Base-by-base conservation (phyloP, 2,329 filamentous ascomycete species). In the Curvularia eragrostidis region DNA sequence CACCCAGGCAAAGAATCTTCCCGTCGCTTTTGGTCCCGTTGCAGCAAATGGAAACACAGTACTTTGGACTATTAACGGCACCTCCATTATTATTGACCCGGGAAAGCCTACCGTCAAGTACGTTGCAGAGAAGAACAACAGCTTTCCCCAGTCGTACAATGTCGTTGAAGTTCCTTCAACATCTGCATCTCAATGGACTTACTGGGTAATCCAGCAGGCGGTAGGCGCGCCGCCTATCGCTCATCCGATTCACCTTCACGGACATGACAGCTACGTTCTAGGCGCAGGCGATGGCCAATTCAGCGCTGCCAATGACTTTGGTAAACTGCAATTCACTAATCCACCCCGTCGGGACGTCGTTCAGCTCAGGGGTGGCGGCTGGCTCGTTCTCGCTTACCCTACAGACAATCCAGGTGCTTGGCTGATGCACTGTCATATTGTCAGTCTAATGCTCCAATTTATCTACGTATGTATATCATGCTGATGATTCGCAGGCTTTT, bases 321-420 rank as follows among this genome's bases (percentile, higher is more conserved):
- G 38, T n/a, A 62, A 65, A 2, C 63, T 81, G 2, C 68, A 66
- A 18, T 77, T 76, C 58, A 60, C 46, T 7, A 76, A 77, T 26
- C 76, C 76, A 9, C 61, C 70, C 13, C 71, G 76, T 24, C 69
- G 76, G 9, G 76, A 78, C 48, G 72, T 75, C 5, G 64, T 67
- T 18, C 61, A 72, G 32, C 65, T 77, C 4, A 74, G 65, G 0
- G 63, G 52, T 3, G 52, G 52, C 2, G 76, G 75, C 5, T 80
- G 81, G 67, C 79, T 78, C 10, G 80, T 85, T 21, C 68, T 85
- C 36, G 82, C 82, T 36, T 84, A 84, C 69, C 67, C 73, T 47
- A 80, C 81, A 1, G 75, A 79, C 51, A 84, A 84, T 66, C 82
- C 83, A 2, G 84, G 84, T 19, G 69, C 70, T 13, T 75, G 73